Conservation (phyloP, 192 early-diverging fungal species). For the Powellomyces hirtus region DNA sequence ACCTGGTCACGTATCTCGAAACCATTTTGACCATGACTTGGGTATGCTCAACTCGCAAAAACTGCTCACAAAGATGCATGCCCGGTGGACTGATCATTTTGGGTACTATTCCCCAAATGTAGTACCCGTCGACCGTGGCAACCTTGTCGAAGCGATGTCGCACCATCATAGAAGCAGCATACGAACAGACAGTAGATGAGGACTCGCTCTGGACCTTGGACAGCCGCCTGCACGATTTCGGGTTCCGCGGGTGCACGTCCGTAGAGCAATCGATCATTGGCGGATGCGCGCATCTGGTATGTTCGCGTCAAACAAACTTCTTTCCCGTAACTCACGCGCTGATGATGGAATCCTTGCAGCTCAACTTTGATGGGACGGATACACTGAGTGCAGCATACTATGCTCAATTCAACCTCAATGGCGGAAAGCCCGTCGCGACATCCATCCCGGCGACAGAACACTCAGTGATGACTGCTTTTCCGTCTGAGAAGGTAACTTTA, state of each 20-base stretch:
- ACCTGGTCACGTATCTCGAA: constrained; percentile 80
- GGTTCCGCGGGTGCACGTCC: constrained; percentile 83
- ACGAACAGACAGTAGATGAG: constrained; percentile 65
- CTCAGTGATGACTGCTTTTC: constrained; percentile 80
- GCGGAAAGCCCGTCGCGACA: constrained; percentile 66
- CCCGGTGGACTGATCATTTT: no score
- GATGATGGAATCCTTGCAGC: constrained; percentile 33
- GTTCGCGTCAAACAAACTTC: background rate
- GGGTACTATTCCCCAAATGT: constrained; percentile 5
- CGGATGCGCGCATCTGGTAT: constrained; percentile 76
- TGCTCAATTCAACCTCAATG: constrained; percentile 74
- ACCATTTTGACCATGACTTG: constrained; percentile 80
- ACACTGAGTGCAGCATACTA: constrained; percentile 78
- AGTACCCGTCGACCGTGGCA: constrained; percentile 85
- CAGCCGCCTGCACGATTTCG: constrained; percentile 83
- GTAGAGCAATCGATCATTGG: constrained; percentile 86
- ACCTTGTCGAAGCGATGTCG: constrained; percentile 72
- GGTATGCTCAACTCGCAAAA: constrained; percentile 55
- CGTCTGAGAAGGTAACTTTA: constrained; percentile 66
- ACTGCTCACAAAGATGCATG: no score
- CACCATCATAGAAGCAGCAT: constrained; percentile 59
- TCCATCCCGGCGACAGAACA: constrained; percentile 90
- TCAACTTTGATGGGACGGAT: constrained; percentile 81
- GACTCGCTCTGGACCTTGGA: constrained; percentile 51
- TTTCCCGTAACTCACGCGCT: background rate